Evolutionary conservation across 179 eudicot genomes (phyloP).

Genomic region (Silene vulgaris): DNA sequence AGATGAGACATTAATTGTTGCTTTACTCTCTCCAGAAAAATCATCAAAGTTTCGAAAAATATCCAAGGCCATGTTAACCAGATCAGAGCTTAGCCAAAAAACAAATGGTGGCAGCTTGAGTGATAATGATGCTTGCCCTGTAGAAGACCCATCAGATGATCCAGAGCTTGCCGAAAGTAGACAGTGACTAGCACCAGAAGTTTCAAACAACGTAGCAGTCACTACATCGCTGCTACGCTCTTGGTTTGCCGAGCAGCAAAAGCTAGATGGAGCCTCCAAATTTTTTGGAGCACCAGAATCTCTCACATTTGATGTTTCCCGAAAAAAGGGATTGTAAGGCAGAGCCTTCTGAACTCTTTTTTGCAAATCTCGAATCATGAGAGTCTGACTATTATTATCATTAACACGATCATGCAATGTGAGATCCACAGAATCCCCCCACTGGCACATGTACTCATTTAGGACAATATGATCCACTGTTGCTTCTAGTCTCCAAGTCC

Average conservation of each 20-base stretch:
- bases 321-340: constrained; percentile 37
- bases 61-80: constrained; percentile 37
- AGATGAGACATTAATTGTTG: constrained; percentile 25
- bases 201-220: constrained; percentile 55
- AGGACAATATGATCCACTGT: constrained; percentile 54
- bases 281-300: constrained; percentile 22
- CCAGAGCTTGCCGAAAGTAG: constrained; percentile 38
- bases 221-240: constrained; percentile 33
- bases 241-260: constrained; percentile 16
- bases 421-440: constrained; percentile 23
- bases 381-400: constrained; percentile 32
- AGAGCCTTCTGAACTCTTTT: constrained; percentile 56
- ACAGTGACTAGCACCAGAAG: constrained; percentile 46
- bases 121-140: constrained; percentile 50
- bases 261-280: constrained; percentile 27
- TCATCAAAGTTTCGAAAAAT: constrained; percentile 38
- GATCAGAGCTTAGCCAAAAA: constrained; percentile 59
- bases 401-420: constrained; percentile 27
- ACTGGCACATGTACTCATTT: constrained; percentile 48
- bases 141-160: constrained; percentile 32
- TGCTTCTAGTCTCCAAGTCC: constrained; percentile 59
- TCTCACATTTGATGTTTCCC: constrained; percentile 28
- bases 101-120: constrained; percentile 61
- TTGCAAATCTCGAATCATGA: constrained; percentile 47
- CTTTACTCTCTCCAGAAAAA: constrained; percentile 27